Evolutionary conservation across 176 grass and related monocot species (phyloP), one percentile per base, ranked within the genome.

Genomic region (Calamus simplicifolius): DNA sequence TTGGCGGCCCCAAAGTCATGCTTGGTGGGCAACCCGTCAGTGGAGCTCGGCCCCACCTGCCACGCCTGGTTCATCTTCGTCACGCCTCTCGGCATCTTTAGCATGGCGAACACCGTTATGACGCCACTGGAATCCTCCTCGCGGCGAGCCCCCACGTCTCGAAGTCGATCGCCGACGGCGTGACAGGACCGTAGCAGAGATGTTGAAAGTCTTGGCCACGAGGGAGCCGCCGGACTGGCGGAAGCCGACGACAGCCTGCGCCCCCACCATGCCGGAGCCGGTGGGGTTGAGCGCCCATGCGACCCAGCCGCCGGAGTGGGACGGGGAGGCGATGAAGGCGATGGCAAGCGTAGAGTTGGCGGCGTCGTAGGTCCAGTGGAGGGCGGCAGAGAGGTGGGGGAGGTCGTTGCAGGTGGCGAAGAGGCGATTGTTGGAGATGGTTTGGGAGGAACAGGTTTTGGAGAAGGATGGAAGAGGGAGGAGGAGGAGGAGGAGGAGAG

Each of bases 281-380:
- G 26, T 16, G 6, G 89, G 89, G 85, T 95, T 88, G 28, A 95
- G 27, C 0, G 67, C 84, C 89, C 89, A 95, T 0, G 84, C 77
- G 0, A 85, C 78, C 89, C 89, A 95, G 2, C 89, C 89, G 1
- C 63, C 68, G 10, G 78, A 62, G 35, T 0, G 35, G 5, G 63
- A 29, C 16, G 84, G 80, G 15, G 67, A 3, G 17, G 89, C 81
- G 3, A 77, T 7, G 71, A 79, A 95, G 10, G 85, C 89, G 29
- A 95, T 61, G 8, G 80, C 75, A 1, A 95, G 80, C 0, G 71
- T 73, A 0, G 67, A 25, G 10, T 58, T 16, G n/a, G 81, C 25
- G 0, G 48, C 18, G 56, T 82, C 71, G 85, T 95, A 88, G 49
- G 80, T 67, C 80, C 78, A 95, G 68, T 95, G 85, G 17, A 95